Base-by-base conservation (phyloP, 768 basidiomycete genomes). In the Leccinum longicurvipes region DNA sequence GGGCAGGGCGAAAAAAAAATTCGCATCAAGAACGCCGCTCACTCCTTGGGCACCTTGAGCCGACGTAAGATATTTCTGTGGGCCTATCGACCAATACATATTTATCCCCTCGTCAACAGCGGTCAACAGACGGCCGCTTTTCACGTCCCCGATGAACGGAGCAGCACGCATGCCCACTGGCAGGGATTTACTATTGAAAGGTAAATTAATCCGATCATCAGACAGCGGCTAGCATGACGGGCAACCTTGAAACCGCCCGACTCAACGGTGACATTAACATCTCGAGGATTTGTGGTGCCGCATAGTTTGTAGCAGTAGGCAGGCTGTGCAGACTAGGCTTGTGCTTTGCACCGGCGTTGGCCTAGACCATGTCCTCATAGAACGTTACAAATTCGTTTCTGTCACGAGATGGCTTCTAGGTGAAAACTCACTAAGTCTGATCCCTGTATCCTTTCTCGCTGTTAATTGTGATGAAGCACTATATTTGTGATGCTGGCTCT, bases 401-500 rank as follows among this genome's bases (percentile, higher is more conserved):
- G 51, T 42, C 34, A 50, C 15, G 34, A 42, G 28, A 49, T 21
- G 19, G 21, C 39, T 39, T 42, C 54, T 25, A 3, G n/a, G 39
- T 5, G 45, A 55, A 50, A 58, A 57, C 61, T 58, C 56, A 60
- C 62, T 54, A 49, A 48, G 59, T 29, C 50, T 42, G 41, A 50
- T 55, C 57, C 28, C 59, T 55, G 54, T 62, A 67, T 65, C 68
- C 66, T 55, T 70, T 67, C 63, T 60, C 28, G 66, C 60, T 60
- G 57, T 62, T 68, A 68, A 71, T 72, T 69, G 62, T 62, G 63
- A 72, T 67, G 62, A 36, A 53, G 51, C 59, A 47, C 66, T 51
- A 71, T 50, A 72, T 70, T 70, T 68, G 60, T 72, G 48, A 29
- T 56, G 47, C 45, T 56, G 41, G 39, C 52, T 68, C 62, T 68